Evolutionary conservation across 2,329 filamentous ascomycete genomes (phyloP), one percentile per base, ranked within the genome.

Genomic region (Alternaria sp.): DNA sequence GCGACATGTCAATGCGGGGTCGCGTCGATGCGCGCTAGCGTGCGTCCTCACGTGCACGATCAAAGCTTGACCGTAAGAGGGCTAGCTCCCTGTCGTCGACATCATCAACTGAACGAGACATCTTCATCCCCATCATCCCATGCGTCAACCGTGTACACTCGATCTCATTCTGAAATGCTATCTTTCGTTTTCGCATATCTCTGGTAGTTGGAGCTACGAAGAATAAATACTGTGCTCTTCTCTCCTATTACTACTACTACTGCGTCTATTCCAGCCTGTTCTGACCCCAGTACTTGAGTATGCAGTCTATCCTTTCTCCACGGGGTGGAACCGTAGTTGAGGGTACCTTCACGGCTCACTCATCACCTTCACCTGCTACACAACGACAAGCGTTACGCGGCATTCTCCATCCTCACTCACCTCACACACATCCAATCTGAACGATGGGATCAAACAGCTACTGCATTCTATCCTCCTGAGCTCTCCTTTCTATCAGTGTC

Each of bases 101-200:
- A 36, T 36, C 13, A 36, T 36, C 32, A 7, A 36, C 32, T 36
- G 32, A 5, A 7, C 30, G 4, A 8, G 32, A 36, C 32, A n/a
- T 36, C 15, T n/a, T 36, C 4, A 36, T n/a, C 13, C 32, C 4
- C 7, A 36, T 36, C 13, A 36, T 36, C 32, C 4, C 7, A 36
- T 36, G 32, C 32, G 7, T 36, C 32, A 36, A 5, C 7, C 7
- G 7, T 36, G 7, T 36, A 36, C 32, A 9, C 32, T 4, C 32
- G 0, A n/a, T 36, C 30, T 15, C 6, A 15, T 2, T 36, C 32
- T n/a, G 4, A 0, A 5, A n/a, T n/a, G 0, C 3, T n/a, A n/a
- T 2, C 0, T 36, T n/a, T 2, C 4, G 7, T n/a, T n/a, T 36
- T 36, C 32, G 15, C 2, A 36, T n/a, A 36, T 36, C 4, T 9